phyloP scores from a whole-genome alignment of 2,329 filamentous ascomycete genomes.

The Verticillium zaregamsianum region DNA sequence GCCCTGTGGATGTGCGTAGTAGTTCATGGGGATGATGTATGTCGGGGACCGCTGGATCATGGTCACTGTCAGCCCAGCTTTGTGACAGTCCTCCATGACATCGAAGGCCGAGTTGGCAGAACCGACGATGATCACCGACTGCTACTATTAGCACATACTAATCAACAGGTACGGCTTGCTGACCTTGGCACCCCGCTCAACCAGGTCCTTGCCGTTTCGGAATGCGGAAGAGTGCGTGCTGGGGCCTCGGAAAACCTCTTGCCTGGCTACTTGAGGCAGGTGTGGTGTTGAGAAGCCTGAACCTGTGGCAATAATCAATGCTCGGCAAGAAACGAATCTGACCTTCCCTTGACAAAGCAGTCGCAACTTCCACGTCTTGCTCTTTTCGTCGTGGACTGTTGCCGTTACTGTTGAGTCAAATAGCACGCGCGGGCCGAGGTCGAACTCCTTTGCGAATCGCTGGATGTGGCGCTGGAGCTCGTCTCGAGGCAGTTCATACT shows the following conservation, averaged over 20 bases:
- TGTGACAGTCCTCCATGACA: conserved; percentile 27
- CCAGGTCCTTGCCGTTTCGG: conserved; percentile 15
- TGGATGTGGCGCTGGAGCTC: conserved; percentile 19
- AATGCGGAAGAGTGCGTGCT: conserved; percentile 20
- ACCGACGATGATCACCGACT: conserved; percentile 28
- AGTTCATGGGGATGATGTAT: conserved; percentile 25
- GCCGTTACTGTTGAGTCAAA: conserved; percentile 18
- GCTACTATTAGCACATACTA: not conserved
- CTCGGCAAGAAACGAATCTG: conserved; percentile 9
- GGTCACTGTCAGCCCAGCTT: conserved; percentile 24
- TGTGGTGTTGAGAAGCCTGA: conserved; percentile 17
- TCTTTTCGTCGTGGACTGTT: conserved; percentile 17
- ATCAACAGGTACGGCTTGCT: conserved; percentile 4
- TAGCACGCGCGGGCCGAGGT: conserved; percentile 20
- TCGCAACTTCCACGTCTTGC: conserved; percentile 20
- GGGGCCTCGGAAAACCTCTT: conserved; percentile 17
- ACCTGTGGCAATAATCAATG: conserved; percentile 22
- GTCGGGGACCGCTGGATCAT: conserved; percentile 31
- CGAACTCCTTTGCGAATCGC: conserved; percentile 22
- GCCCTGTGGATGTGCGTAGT: conserved; percentile 19
- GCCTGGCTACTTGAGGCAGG: conserved; percentile 16
- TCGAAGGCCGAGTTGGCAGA: conserved; percentile 40
- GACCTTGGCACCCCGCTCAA: conserved; percentile 14
- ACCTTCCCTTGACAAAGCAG: not conserved
- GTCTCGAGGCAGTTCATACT: conserved; percentile 15